These are phyloP conservation scores for Trametes punicea DNA, from an alignment of 768 basidiomycete genomes.

Conservation along the genomic window DNA sequence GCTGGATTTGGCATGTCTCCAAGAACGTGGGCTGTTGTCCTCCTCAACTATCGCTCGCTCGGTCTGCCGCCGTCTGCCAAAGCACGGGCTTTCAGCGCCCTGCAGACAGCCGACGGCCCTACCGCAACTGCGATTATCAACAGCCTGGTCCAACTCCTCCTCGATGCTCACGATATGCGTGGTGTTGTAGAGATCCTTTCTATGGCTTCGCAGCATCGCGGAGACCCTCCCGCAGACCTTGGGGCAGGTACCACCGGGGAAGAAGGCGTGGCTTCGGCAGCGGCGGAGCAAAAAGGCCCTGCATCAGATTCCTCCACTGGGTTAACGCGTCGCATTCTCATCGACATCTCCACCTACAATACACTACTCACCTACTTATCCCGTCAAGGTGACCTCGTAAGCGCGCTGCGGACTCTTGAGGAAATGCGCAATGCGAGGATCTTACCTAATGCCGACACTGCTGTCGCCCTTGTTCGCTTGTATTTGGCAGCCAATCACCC, in stretches of 20 bases:
- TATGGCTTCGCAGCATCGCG: slow-evolving; percentile 18
- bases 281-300: not conserved
- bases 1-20: slow-evolving; percentile 52
- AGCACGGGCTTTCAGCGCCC: slow-evolving; percentile 43
- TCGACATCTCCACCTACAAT: slow-evolving; percentile 60
- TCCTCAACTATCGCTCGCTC: slow-evolving; percentile 53
- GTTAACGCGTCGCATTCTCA: slow-evolving; percentile 21
- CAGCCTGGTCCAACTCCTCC: slow-evolving; percentile 57
- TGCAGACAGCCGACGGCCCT: slow-evolving; percentile 39
- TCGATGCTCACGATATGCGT: slow-evolving; percentile 52
- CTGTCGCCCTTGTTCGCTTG: slow-evolving; percentile 56
- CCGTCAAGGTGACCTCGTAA: slow-evolving; percentile 39
- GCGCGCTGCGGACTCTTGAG: slow-evolving; percentile 44
- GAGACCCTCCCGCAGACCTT: not conserved
- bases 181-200: slow-evolving; percentile 47
- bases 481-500: slow-evolving; percentile 46
- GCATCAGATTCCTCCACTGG: not conserved
- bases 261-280: slow-evolving; percentile 29
- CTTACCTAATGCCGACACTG: slow-evolving; percentile 42
- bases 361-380: slow-evolving; percentile 59
- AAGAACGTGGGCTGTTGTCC: slow-evolving; percentile 58
- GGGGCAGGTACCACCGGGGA: slow-evolving; percentile 29
- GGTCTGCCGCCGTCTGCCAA: slow-evolving; percentile 58
- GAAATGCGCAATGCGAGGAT: slow-evolving; percentile 44
- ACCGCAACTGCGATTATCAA: slow-evolving; percentile 61